Percentiles rank a stretch among this genome's conserved stretches.
Conservation (phyloP, 1,284 basidiomycete genomes). For the Thelephora terrestris region DNA sequence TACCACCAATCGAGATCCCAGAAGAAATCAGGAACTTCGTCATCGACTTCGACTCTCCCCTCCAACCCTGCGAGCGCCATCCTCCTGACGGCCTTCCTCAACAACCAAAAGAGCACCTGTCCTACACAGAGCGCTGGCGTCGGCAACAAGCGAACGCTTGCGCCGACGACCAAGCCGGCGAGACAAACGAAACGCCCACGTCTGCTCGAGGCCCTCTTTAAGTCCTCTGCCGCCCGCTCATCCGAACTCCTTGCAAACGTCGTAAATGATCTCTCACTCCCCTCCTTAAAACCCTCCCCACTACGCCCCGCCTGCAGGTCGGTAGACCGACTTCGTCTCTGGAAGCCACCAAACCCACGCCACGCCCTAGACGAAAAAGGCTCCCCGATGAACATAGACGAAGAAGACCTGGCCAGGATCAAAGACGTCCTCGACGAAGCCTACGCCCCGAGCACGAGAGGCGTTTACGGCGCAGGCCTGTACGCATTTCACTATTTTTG, state of each 20-base stretch:
- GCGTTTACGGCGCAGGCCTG: slow-evolving; percentile 7
- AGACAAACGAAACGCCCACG: too few relatives aligned
- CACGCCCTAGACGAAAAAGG: neutral
- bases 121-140: too few relatives aligned
- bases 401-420: slow-evolving; percentile 1
- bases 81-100: too few relatives aligned
- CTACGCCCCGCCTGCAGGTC: slow-evolving; percentile 18
- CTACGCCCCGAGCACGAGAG: neutral
- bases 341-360: slow-evolving; percentile 6
- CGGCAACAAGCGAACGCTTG: too few relatives aligned
- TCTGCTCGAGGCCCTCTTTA: too few relatives aligned
- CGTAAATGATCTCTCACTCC: too few relatives aligned
- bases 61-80: too few relatives aligned
- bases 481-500: slow-evolving; percentile 8
- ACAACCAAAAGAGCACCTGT: too few relatives aligned
- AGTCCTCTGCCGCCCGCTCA: too few relatives aligned
- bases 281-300: slow-evolving; percentile 1
- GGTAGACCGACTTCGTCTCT: slow-evolving; percentile 6
- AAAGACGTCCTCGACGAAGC: neutral
- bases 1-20: slow-evolving; percentile 12
- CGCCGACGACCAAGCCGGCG: too few relatives aligned
- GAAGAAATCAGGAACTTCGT: slow-evolving; percentile 3
- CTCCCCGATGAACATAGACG: neutral
- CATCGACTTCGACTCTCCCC: slow-evolving; percentile 4
- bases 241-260: too few relatives aligned